Evolutionary conservation across 176 grass and related monocot genomes (phyloP), one percentile per base, ranked within the genome.

Genomic region (Triticum monococcum): DNA sequence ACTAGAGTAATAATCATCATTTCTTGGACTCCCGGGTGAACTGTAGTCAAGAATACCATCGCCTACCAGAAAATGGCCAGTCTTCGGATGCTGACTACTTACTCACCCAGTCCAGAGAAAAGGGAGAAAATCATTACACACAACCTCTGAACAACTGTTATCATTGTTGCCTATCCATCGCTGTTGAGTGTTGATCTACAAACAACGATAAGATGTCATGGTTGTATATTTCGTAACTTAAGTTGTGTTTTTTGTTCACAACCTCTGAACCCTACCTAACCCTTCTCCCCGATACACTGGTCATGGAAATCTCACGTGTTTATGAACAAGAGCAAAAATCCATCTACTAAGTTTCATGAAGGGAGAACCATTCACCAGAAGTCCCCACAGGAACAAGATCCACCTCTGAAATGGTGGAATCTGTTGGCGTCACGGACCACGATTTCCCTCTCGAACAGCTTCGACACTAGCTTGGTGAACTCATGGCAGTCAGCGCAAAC

Each of bases 361-460:
- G 40, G 41, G 18, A 66, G 4, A 80, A 60, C 4, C 45, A 56
- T 63, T 95, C 82, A 95, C 93, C 90, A 95, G 75, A 88, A 90
- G 60, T 92, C 87, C 17, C 83, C 84, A 18, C 93, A 95, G 28
- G 93, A 95, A 86, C 93, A 95, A 31, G 12, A 84, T 8, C 93
- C 93, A 9, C 69, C 85, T 84, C 52, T 92, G 85, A 95, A 95
- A 78, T 92, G 93, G 77, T 95, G 93, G 86, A 95, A 95, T 48
- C 93, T 84, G 68, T 95, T 95, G 64, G 88, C 82, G 48, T 92
- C 93, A 46, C 93, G 80, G 73, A 95, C 90, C 30, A 92, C 77
- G 5, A 95, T 90, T 4, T 95, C 88, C 38, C 85, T 84, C 9
- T 81, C 86, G 13, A 86, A 95, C 4, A 88, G 35, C 83, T 86